Evolutionary conservation across 257 asterid species (phyloP), one percentile per base, ranked within the genome.

Genomic region (Gentiana dahurica): DNA sequence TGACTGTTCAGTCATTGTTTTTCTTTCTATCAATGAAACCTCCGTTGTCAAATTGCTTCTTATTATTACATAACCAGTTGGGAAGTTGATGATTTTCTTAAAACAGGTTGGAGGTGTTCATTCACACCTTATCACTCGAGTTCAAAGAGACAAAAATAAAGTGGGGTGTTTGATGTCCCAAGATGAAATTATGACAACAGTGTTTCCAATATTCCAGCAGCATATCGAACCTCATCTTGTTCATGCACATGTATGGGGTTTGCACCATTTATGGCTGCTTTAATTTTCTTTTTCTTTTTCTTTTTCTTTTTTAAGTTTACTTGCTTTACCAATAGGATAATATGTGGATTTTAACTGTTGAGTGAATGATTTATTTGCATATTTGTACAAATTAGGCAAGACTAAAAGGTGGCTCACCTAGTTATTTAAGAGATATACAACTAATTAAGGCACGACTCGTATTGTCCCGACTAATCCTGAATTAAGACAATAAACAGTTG

Each of bases 141-240:
- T 92, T 74, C 99, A 92, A 71, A 82, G 99, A 73, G 99, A 92
- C 82, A 92, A 92, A 76, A 88, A 79, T 66, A 83, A 80, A 78
- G 88, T 81, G 62, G 93, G 97, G 59, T 85, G 87, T 73, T 80
- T 88, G 76, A 71, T 92, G 83, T 74, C 97, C 68, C 95, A 92
- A 66, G 80, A 88, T 71, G 99, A 88, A 74, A 77, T 92, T 47
- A 92, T 92, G 99, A 92, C 72, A 58, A 80, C 94, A 4, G 99
- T 92, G 55, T 92, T 92, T 74, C 99, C 99, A 36, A 88, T 92
- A 88, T 92, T 92, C 81, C 99, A 92, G 79, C 93, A 83, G 74
- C 92, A 92, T 72, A 92, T 92, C 49, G 99, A 92, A 67, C 99
- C 99, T n/a, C 99, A 92, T 77, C 99, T 92, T 70, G 97, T 92